Percentiles rank a stretch among this genome's conserved stretches.
These are phyloP conservation scores for Sparassis latifolia DNA, from an alignment of 1,284 basidiomycete genomes.

Conservation along the genomic window DNA sequence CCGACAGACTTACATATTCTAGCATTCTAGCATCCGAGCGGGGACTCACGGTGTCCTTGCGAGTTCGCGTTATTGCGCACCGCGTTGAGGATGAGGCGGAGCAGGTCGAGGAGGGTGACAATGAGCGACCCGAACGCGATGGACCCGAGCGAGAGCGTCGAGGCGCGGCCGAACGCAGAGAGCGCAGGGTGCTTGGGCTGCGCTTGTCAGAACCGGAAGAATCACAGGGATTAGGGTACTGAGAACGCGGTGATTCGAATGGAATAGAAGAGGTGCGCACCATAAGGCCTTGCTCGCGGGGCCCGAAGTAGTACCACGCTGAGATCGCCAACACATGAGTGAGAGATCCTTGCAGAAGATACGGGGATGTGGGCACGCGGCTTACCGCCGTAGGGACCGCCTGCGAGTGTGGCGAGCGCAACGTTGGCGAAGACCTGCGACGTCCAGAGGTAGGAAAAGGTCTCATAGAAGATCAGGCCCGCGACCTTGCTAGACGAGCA, in stretches of 20 bases:
- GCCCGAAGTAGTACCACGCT: slow-evolving; percentile 75
- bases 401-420: slow-evolving; percentile 73
- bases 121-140: slow-evolving; percentile 89
- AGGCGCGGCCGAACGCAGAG: slow-evolving; percentile 73
- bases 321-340: not conserved
- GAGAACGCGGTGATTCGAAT: too few species aligned
- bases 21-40: too few species aligned
- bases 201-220: slow-evolving; percentile 5
- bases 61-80: slow-evolving; percentile 62
- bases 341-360: not conserved
- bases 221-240: not conserved
- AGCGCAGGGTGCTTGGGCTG: slow-evolving; percentile 70
- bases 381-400: slow-evolving; percentile 53
- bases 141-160: slow-evolving; percentile 80
- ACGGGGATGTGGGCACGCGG: slow-evolving; percentile 12
- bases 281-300: slow-evolving; percentile 54
- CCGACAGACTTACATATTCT: not conserved
- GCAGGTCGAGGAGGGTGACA: slow-evolving; percentile 78
- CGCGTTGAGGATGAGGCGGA: slow-evolving; percentile 62
- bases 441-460: slow-evolving; percentile 82
- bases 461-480: slow-evolving; percentile 73
- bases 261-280: slow-evolving; percentile 25
- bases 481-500: slow-evolving; percentile 51
- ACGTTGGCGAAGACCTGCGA: slow-evolving; percentile 79
- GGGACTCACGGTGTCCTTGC: slow-evolving; percentile 65